These are phyloP conservation scores for Beta macrorhiza DNA, from an alignment of 179 eudicot species.

Conservation along the genomic window DNA sequence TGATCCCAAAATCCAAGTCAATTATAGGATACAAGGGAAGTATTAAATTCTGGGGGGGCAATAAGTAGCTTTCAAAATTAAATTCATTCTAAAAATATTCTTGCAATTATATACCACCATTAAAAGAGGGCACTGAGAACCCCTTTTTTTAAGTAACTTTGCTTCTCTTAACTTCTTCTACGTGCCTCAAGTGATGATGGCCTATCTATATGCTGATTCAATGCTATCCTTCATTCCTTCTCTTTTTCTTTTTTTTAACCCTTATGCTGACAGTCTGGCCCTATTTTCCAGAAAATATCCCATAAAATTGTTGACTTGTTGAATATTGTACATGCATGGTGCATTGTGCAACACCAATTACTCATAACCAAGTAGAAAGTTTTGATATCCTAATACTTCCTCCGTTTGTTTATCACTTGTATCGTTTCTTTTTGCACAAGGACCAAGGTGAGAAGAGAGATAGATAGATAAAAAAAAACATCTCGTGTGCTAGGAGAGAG, in stretches of 20 bases:
- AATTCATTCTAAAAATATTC: background rate
- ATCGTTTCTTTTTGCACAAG: too few relatives aligned
- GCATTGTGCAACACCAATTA: too few relatives aligned
- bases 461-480: too few relatives aligned
- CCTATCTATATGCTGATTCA: constrained; percentile 3
- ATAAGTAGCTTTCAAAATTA: constrained; percentile 10
- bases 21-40: background rate
- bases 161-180: background rate
- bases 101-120: background rate
- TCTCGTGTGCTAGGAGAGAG: too few relatives aligned
- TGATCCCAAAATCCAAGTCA: background rate
- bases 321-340: too few relatives aligned
- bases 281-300: too few relatives aligned
- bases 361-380: too few relatives aligned
- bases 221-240: background rate
- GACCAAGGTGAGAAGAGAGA: too few relatives aligned
- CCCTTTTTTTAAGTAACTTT: background rate
- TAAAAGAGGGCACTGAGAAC: background rate
- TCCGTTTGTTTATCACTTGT: too few relatives aligned
- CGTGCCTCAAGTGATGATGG: background rate
- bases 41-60: constrained; percentile 15
- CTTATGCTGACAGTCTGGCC: background rate
- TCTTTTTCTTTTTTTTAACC: background rate
- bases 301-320: too few relatives aligned
- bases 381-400: too few relatives aligned